These are phyloP conservation scores for Globisporangium lucens DNA, from an alignment of 352 stramenopile genomes.

Conservation along the genomic window DNA sequence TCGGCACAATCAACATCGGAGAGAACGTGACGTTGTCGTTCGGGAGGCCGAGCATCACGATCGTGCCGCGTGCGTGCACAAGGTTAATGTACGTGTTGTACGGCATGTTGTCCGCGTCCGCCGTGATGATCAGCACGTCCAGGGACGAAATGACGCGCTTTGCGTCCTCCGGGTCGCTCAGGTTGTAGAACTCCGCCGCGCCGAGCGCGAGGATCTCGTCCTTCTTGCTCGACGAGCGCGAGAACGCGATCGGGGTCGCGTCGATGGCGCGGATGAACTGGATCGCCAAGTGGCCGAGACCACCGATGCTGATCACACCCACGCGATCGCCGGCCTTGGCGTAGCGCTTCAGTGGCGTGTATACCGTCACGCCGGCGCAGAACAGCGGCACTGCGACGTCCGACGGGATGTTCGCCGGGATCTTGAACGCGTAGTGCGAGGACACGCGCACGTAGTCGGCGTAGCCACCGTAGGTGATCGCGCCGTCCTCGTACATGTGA, in stretches of 20 bases:
- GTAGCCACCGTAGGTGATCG: slow-evolving; percentile 61
- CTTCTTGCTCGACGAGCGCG: slow-evolving; percentile 56
- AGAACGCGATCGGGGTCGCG: slow-evolving; percentile 56
- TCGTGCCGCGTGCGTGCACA: slow-evolving; percentile 49
- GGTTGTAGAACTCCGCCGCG: slow-evolving; percentile 52
- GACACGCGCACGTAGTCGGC: slow-evolving; percentile 60
- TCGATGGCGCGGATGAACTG: slow-evolving; percentile 50
- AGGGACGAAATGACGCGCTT: slow-evolving; percentile 29
- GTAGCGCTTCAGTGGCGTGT: slow-evolving; percentile 53
- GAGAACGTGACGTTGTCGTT: slow-evolving; percentile 58
- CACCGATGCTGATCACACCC: slow-evolving; percentile 78
- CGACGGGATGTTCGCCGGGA: slow-evolving; percentile 69
- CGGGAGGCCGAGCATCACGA: slow-evolving; percentile 63
- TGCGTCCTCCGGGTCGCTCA: slow-evolving; percentile 34
- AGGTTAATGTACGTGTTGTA: slow-evolving; percentile 49
- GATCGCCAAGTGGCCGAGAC: slow-evolving; percentile 80
- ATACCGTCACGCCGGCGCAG: slow-evolving; percentile 83
- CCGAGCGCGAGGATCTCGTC: slow-evolving; percentile 44
- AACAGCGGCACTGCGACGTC: slow-evolving; percentile 60
- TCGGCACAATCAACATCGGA: slow-evolving; percentile 39
- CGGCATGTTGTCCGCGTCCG: slow-evolving; percentile 47
- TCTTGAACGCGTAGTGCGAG: slow-evolving; percentile 59
- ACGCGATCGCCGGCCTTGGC: slow-evolving; percentile 50
- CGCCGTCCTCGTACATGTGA: slow-evolving; percentile 23
- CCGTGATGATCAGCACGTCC: slow-evolving; percentile 72